Base-by-base conservation (phyloP, 345 rosid genomes). In the Triadica sebifera region DNA sequence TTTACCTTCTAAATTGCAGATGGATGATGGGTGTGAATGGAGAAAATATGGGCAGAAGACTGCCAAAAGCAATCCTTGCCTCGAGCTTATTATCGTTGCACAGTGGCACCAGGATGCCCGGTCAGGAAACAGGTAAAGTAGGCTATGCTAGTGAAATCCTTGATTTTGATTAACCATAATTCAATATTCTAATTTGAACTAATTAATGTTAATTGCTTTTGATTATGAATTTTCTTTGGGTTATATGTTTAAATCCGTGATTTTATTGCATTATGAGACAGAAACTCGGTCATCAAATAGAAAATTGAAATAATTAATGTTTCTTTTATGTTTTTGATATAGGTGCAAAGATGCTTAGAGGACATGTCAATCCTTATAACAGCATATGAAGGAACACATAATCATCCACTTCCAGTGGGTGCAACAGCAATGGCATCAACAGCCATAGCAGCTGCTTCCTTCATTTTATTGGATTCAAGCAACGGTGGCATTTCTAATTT, bases 281-380 rank as follows among this genome's bases (percentile, higher is more conserved):
- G 5, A 52, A 52, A 52, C 1, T 52, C 1, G 6, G 12, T 13
- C 1, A 52, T 11, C 4, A 8, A 19, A 52, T 12, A 52, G 12
- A 11, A 52, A 12, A 5, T 52, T 52, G 19, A 6, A 52, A 1
- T 16, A 52, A 16, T 52, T 8, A 15, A 52, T 17, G 9, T 6
- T 43, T 43, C 1, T 22, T 8, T 1, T 56, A 29, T 29, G 34
- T 34, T 5, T 16, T 16, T 3, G 38, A 49, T 51, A 6, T 62
- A 87, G 90, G 90, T 87, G 57, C 90, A 87, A 84, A 84, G 90
- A 78, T 87, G 90, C 72, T 67, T 80, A 38, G 90, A 87, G 60
- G 90, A 87, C 76, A 87, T 87, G 88, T 85, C 90, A 22, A 87
- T 85, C 72, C 85, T 87, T 38, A 87, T 87, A 66, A 87, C 90